phyloP scores from a whole-genome alignment of 495 filamentous ascomycete species.

The Annulohypoxylon nitens region DNA sequence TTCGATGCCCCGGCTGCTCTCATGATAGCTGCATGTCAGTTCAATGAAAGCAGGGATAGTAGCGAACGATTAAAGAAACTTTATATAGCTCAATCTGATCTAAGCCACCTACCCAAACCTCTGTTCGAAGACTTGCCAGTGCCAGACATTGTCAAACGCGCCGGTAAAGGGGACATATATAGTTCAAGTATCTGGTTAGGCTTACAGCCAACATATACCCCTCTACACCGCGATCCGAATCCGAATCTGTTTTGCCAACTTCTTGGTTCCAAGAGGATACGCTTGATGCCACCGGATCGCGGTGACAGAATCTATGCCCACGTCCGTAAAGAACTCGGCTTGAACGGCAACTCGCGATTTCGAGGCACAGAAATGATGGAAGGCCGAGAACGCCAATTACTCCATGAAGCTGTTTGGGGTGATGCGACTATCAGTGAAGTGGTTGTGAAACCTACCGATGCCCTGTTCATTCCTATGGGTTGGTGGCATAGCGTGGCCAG shows the following conservation, averaged over 20 bases:
- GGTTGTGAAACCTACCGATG: conserved; percentile 74
- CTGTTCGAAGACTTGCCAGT: conserved; percentile 76
- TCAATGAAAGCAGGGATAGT: conserved; percentile 43
- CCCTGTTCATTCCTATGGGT: conserved; percentile 86
- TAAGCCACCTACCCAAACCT: conserved; percentile 71
- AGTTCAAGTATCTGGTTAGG: conserved; percentile 90
- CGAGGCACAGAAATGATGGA: conserved; percentile 95
- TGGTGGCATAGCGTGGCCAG: conserved; percentile 98
- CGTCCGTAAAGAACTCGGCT: conserved; percentile 65
- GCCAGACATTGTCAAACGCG: conserved; percentile 70
- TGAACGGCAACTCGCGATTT: conserved; percentile 66
- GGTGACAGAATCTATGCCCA: conserved; percentile 72
- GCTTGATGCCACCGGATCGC: conserved; percentile 72
- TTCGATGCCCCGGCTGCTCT: conserved; percentile 57
- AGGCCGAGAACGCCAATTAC: conserved; percentile 72
- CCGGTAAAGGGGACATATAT: conserved; percentile 83
- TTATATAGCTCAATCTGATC: conserved; percentile 87
- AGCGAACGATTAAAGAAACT: conserved; percentile 57
- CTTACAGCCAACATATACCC: conserved; percentile 84
- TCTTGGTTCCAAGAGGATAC: conserved; percentile 76
- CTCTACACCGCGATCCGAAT: conserved; percentile 92
- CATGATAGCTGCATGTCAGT: conserved; percentile 52
- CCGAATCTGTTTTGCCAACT: conserved; percentile 93
- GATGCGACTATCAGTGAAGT: conserved; percentile 60
- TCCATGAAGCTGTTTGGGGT: conserved; percentile 81